Conservation (phyloP, 2,329 filamentous ascomycete species). For the Phoma sp. region DNA sequence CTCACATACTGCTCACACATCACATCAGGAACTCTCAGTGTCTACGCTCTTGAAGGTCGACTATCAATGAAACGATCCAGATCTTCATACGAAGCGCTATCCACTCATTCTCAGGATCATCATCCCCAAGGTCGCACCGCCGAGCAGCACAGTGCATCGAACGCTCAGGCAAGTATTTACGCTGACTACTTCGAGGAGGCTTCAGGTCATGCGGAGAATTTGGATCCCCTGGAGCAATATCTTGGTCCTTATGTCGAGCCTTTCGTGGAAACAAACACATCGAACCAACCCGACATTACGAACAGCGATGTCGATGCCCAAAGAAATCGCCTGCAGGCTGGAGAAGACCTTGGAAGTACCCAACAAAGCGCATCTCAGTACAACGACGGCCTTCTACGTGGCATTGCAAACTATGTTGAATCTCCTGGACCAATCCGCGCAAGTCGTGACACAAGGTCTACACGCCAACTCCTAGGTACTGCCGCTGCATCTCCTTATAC, state of each 20-base stretch:
- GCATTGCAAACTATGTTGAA: constrained; percentile 21
- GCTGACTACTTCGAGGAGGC: constrained; percentile 7
- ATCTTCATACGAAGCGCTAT: constrained; percentile 5
- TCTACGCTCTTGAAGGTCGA: neutral
- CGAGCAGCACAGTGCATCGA: neutral
- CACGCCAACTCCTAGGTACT: neutral
- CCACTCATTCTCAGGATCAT: constrained; percentile 1
- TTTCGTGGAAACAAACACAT: constrained; percentile 24
- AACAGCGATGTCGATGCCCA: constrained; percentile 11
- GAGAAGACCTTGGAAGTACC: neutral
- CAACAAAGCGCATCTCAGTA: constrained; percentile 8
- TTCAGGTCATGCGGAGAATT: neutral
- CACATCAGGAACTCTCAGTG: neutral
- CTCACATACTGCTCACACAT: constrained; percentile 1
- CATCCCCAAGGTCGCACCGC: neutral
- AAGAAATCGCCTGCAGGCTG: constrained; percentile 10
- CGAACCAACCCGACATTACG: constrained; percentile 18
- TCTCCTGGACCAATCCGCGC: constrained; percentile 9
- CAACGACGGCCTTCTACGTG: constrained; percentile 20
- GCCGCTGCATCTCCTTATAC: constrained; percentile 15
- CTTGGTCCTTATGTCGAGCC: constrained; percentile 1
- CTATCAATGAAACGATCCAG: constrained; percentile 24
- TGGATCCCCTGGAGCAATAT: constrained; percentile 10
- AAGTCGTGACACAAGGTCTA: neutral
- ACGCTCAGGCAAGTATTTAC: neutral